phyloP scores from a whole-genome alignment of 257 asterid species.

The Leptodermis oblonga region DNA sequence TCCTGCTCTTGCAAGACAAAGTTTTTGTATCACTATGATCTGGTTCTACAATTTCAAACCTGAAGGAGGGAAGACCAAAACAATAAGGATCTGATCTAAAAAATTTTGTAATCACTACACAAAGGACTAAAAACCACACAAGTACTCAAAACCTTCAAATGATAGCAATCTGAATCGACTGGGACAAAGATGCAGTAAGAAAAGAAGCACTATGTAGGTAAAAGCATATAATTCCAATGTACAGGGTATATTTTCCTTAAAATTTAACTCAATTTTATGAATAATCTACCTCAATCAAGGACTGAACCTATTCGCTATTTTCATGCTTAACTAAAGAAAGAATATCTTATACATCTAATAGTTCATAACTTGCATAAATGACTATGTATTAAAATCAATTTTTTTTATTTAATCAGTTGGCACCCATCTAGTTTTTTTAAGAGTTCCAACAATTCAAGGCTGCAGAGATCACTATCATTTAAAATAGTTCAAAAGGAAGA shows the following conservation, averaged over 20 bases:
- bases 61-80: slow-evolving; percentile 24
- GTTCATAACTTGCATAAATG: background rate
- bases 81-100: background rate
- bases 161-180: background rate
- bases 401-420: background rate
- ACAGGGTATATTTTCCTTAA: background rate
- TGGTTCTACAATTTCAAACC: slow-evolving; percentile 93
- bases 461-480: background rate
- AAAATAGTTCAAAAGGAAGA: background rate
- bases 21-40: slow-evolving; percentile 96
- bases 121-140: background rate
- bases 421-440: background rate
- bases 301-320: no score
- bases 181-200: background rate
- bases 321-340: background rate
- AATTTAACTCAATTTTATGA: background rate
- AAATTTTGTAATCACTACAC: background rate
- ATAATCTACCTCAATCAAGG: background rate
- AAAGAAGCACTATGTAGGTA: background rate
- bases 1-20: slow-evolving; percentile 83
- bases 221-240: background rate
- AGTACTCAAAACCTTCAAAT: background rate
- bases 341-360: background rate
- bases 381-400: background rate
- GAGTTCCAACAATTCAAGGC: background rate